These are phyloP conservation scores for Apiospora sp. DNA, from an alignment of 2,329 filamentous ascomycete genomes.

Conservation along the genomic window DNA sequence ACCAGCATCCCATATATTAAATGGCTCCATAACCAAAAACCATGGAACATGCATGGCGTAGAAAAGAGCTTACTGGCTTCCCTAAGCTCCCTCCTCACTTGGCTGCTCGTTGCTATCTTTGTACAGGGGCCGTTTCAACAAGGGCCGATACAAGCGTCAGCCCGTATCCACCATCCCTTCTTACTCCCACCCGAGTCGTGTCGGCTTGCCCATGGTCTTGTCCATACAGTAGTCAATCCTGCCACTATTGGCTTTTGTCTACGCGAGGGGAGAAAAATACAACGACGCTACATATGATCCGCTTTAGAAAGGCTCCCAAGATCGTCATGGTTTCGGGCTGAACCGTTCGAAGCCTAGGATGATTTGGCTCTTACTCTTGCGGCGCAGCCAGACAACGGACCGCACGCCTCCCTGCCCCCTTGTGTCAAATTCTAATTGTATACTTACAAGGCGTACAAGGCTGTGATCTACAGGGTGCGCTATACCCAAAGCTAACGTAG, in stretches of 20 bases:
- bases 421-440: slow-evolving; percentile 14
- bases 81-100: slow-evolving; percentile 5
- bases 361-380: slow-evolving; percentile 4
- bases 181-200: slow-evolving; percentile 13
- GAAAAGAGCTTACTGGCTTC: slow-evolving; percentile 18
- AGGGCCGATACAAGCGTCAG: slow-evolving; percentile 21
- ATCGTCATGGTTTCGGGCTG: slow-evolving; percentile 21
- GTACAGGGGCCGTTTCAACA: slow-evolving; percentile 21
- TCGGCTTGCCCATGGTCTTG: slow-evolving; percentile 6
- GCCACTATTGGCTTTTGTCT: background rate
- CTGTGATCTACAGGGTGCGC: slow-evolving; percentile 13
- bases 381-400: slow-evolving; percentile 17
- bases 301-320: background rate
- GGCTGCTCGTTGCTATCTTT: slow-evolving; percentile 21
- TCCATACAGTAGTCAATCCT: background rate
- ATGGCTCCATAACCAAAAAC: slow-evolving; percentile 15
- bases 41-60: slow-evolving; percentile 13
- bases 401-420: slow-evolving; percentile 5
- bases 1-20: slow-evolving; percentile 21
- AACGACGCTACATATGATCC: background rate
- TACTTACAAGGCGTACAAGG: slow-evolving; percentile 4
- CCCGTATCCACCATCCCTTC: slow-evolving; percentile 20
- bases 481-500: slow-evolving; percentile 9
- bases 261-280: background rate
- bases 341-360: slow-evolving; percentile 9